Conservation (phyloP, 768 basidiomycete species). For the Leucogyrophana mollusca region DNA sequence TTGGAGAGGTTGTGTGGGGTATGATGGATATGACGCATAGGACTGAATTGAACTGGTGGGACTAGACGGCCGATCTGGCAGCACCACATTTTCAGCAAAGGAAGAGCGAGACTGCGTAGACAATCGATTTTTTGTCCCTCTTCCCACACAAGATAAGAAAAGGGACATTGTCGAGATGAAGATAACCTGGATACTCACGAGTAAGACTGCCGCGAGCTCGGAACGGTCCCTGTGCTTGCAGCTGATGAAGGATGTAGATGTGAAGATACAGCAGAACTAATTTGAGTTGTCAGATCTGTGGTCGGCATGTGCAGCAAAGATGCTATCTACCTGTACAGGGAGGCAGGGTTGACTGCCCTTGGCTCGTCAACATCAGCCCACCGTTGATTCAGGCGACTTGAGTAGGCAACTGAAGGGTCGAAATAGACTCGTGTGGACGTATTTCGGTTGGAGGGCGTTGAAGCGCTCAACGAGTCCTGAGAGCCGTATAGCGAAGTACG, state of each 20-base stretch:
- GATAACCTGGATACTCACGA: conserved; percentile 18
- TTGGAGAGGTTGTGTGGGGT: conserved; percentile 2
- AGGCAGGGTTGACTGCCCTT: conserved; percentile 26
- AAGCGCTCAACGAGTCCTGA: conserved; percentile 4
- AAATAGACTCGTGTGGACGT: conserved; percentile 29
- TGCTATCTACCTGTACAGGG: conserved; percentile 62
- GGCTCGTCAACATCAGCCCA: conserved; percentile 10
- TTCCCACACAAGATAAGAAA: neutral
- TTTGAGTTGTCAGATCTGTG: conserved; percentile 1
- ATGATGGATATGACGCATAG: neutral
- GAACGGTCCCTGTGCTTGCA: too few species aligned
- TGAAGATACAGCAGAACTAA: conserved; percentile 54
- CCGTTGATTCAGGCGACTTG: conserved; percentile 14
- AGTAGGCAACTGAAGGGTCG: conserved; percentile 50
- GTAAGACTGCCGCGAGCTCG: conserved; percentile 11
- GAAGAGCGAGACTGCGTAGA: conserved; percentile 11
- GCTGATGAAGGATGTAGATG: conserved; percentile 30
- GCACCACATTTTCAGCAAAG: conserved; percentile 1
- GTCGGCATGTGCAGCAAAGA: neutral
- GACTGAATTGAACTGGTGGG: conserved; percentile 2
- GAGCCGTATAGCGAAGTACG: conserved; percentile 14
- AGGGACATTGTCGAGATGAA: neutral
- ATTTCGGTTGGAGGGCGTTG: conserved; percentile 4
- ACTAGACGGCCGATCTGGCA: conserved; percentile 6
- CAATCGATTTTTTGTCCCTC: conserved; percentile 1